These are phyloP conservation scores for Porcisia hertigi DNA, from an alignment of 208 protist genomes.

Conservation along the genomic window DNA sequence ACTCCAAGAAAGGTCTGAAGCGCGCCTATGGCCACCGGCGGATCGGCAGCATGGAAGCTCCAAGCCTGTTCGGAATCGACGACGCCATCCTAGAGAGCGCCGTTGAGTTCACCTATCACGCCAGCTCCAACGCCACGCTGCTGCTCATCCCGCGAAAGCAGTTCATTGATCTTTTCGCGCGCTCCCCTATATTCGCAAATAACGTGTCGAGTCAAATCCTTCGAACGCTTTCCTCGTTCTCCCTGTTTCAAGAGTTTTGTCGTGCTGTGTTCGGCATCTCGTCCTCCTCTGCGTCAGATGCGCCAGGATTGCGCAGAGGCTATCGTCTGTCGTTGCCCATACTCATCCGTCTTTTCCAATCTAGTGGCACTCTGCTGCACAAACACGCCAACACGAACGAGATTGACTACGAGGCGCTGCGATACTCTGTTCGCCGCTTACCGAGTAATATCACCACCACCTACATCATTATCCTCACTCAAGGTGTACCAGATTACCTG, in stretches of 20 bases:
- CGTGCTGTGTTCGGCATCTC: conserved; percentile 71
- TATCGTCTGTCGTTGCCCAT: conserved; percentile 56
- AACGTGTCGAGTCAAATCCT: conserved; percentile 72
- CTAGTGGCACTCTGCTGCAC: conserved; percentile 59
- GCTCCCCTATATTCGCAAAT: conserved; percentile 77
- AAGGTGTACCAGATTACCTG: conserved; percentile 53
- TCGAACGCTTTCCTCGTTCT: conserved; percentile 71
- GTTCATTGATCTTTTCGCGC: conserved; percentile 59
- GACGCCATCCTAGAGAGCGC: conserved; percentile 77
- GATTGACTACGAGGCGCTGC: conserved; percentile 70
- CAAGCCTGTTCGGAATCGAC: conserved; percentile 80
- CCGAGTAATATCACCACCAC: conserved; percentile 69
- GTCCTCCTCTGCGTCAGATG: conserved; percentile 42
- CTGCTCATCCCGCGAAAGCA: conserved; percentile 74
- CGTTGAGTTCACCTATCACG: conserved; percentile 80
- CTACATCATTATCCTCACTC: conserved; percentile 64
- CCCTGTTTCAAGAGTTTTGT: conserved; percentile 76
- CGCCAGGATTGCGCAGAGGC: conserved; percentile 22
- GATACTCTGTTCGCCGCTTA: conserved; percentile 65
- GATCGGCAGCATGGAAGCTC: conserved; percentile 71
- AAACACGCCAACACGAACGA: conserved; percentile 46
- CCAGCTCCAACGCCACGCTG: conserved; percentile 61
- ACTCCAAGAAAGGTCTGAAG: conserved; percentile 70
- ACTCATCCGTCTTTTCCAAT: conserved; percentile 55
- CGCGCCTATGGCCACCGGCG: conserved; percentile 74